phyloP scores from a whole-genome alignment of 2,329 filamentous ascomycete species.

The Exserohilum turcica region DNA sequence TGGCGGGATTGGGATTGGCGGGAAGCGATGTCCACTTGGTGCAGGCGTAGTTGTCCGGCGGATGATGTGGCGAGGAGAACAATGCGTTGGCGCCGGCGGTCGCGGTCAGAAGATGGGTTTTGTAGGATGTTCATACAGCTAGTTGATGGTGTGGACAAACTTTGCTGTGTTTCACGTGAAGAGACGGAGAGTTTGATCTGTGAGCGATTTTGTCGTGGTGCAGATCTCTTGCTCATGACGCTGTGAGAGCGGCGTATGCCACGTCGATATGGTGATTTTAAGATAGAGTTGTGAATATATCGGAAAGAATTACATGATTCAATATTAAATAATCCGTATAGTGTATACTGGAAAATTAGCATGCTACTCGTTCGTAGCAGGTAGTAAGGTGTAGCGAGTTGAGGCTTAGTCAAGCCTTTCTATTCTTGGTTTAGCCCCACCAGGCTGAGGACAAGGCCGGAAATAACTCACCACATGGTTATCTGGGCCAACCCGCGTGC shows the following conservation, averaged over 20 bases:
- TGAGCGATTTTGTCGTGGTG: too few relatives aligned
- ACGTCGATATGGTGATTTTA: too few relatives aligned
- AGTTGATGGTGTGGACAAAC: background rate
- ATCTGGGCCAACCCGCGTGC: too few relatives aligned
- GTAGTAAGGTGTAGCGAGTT: too few relatives aligned
- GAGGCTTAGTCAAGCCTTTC: background rate
- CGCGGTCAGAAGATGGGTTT: background rate
- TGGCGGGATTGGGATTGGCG: constrained; percentile 52
- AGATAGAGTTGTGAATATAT: background rate
- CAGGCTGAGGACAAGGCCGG: too few relatives aligned
- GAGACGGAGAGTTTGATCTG: background rate
- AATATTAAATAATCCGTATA: too few relatives aligned
- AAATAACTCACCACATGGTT: too few relatives aligned
- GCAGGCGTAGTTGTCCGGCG: background rate
- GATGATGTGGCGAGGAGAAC: background rate
- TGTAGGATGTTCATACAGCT: background rate
- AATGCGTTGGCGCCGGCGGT: constrained; percentile 1
- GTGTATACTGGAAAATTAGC: too few relatives aligned
- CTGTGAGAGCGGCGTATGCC: too few relatives aligned
- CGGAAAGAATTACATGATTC: too few relatives aligned
- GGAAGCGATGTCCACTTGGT: constrained; percentile 39
- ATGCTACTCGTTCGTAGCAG: background rate
- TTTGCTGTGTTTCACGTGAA: too few relatives aligned
- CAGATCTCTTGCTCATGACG: too few relatives aligned
- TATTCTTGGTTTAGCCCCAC: background rate